These are phyloP conservation scores for Mycena chlorophos DNA, from an alignment of 768 basidiomycete species.

Conservation along the genomic window DNA sequence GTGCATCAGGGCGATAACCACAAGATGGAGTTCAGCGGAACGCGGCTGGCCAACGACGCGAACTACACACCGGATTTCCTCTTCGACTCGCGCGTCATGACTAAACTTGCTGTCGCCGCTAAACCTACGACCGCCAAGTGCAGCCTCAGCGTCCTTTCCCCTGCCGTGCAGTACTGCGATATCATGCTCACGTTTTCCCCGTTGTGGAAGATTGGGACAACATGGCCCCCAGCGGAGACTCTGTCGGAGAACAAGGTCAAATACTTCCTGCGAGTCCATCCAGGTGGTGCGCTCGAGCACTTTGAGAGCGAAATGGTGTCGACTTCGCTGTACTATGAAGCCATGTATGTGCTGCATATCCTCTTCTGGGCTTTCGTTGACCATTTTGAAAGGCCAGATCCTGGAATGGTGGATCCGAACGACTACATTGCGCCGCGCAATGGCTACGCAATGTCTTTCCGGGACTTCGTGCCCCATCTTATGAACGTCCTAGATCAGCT, in stretches of 20 bases:
- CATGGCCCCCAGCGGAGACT: conserved; percentile 78
- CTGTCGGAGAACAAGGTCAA: conserved; percentile 72
- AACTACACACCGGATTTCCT: conserved; percentile 67
- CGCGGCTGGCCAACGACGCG: conserved; percentile 62
- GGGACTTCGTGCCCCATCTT: conserved; percentile 78
- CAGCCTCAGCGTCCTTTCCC: conserved; percentile 71
- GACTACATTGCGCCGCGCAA: conserved; percentile 81
- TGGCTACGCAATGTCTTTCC: conserved; percentile 81
- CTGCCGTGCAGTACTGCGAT: conserved; percentile 77
- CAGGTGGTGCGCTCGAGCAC: conserved; percentile 84
- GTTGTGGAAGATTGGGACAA: conserved; percentile 71
- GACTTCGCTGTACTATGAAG: conserved; percentile 85
- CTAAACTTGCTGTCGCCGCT: conserved; percentile 71
- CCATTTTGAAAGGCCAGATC: conserved; percentile 62
- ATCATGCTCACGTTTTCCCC: conserved; percentile 70
- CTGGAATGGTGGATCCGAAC: conserved; percentile 70
- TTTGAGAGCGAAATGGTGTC: conserved; percentile 80
- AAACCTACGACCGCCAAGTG: conserved; percentile 78
- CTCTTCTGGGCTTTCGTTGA: conserved; percentile 1
- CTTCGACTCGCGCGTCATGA: conserved; percentile 76
- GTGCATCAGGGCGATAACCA: conserved; percentile 77
- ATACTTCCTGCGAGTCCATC: conserved; percentile 80
- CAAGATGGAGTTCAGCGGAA: conserved; percentile 80
- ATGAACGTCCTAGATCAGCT: conserved; percentile 82
- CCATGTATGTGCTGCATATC: conserved; percentile 52